Percentiles rank a stretch among this genome's conserved stretches.
These are phyloP conservation scores for Cercospora zeae-maydis DNA, from an alignment of 2,329 filamentous ascomycete species.

Conservation along the genomic window DNA sequence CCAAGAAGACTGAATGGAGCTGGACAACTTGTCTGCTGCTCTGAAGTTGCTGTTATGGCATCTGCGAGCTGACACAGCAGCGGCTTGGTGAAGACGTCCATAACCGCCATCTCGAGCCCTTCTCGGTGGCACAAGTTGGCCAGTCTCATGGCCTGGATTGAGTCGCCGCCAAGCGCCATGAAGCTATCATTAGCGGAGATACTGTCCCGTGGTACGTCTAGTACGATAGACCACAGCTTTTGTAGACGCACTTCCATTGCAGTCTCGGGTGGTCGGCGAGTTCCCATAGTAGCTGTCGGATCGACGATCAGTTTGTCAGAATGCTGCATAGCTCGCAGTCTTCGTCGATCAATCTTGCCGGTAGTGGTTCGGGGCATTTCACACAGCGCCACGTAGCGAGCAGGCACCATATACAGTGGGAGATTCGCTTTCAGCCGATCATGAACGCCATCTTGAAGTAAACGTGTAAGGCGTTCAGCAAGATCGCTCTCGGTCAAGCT, in stretches of 20 bases:
- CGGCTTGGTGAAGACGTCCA: slow-evolving; percentile 39
- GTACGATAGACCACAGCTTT: slow-evolving; percentile 21
- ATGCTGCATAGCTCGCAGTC: neutral
- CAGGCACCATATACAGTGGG: slow-evolving; percentile 72
- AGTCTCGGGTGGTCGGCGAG: neutral
- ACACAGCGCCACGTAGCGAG: slow-evolving; percentile 64
- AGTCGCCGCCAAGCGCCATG: slow-evolving; percentile 43
- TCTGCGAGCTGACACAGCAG: neutral
- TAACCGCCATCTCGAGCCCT: slow-evolving; percentile 9
- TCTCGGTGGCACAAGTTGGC: slow-evolving; percentile 1
- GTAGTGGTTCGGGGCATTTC: slow-evolving; percentile 65
- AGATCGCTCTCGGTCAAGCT: neutral
- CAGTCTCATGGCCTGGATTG: slow-evolving; percentile 15
- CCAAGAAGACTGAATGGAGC: neutral
- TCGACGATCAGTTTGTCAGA: neutral
- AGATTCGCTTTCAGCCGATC: slow-evolving; percentile 32
- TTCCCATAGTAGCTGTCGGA: neutral
- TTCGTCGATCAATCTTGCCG: slow-evolving; percentile 64
- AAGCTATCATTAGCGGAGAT: slow-evolving; percentile 38
- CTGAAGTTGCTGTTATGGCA: neutral
- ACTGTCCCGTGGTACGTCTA: slow-evolving; percentile 7
- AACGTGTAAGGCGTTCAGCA: neutral
- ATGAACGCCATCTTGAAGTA: slow-evolving; percentile 36
- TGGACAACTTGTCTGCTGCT: neutral
- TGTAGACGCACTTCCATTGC: slow-evolving; percentile 14